Percentiles rank a stretch among this genome's conserved stretches.
Evolutionary conservation across 1,139 yeast genomes (phyloP).

Genomic region (Debaryomycetaceae sp.): DNA sequence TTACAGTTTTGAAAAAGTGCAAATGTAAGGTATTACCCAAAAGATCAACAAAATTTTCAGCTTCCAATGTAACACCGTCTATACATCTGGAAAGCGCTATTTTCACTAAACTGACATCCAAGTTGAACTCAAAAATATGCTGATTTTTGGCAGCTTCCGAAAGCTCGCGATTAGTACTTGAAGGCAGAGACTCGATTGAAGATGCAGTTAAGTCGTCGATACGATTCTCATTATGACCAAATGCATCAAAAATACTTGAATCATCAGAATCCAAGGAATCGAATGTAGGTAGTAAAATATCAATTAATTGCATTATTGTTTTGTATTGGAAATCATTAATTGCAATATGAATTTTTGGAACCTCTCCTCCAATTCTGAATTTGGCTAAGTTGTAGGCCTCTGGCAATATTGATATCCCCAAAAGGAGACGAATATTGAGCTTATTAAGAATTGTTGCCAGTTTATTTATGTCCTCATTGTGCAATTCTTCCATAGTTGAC

Average conservation of each 20-base stretch:
- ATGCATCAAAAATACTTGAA: slow-evolving; percentile 35
- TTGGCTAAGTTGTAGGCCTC: slow-evolving; percentile 72
- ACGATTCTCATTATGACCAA: slow-evolving; percentile 19
- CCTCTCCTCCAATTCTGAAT: slow-evolving; percentile 70
- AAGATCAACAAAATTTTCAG: slow-evolving; percentile 70
- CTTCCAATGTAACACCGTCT: slow-evolving; percentile 55
- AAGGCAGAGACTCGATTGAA: slow-evolving; percentile 9
- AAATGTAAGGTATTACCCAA: slow-evolving; percentile 64
- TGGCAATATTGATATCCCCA: slow-evolving; percentile 84
- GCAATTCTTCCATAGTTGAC: slow-evolving; percentile 70
- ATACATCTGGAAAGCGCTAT: slow-evolving; percentile 67
- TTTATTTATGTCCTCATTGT: slow-evolving; percentile 37
- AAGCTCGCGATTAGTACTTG: slow-evolving; percentile 3
- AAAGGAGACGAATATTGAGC: slow-evolving; percentile 64
- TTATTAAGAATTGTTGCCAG: slow-evolving; percentile 68
- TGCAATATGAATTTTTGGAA: slow-evolving; percentile 71
- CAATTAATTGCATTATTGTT: slow-evolving; percentile 74
- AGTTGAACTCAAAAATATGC: slow-evolving; percentile 65
- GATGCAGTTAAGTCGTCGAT: slow-evolving; percentile 23
- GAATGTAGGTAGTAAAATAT: slow-evolving; percentile 65
- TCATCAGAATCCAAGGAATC: slow-evolving; percentile 31
- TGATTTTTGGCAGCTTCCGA: slow-evolving; percentile 38
- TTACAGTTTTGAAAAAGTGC: slow-evolving; percentile 55
- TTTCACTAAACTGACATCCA: slow-evolving; percentile 62
- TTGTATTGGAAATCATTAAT: slow-evolving; percentile 89